These are phyloP conservation scores for Arabidopsis lyrata DNA, from an alignment of 441 rosid species.

Conservation along the genomic window DNA sequence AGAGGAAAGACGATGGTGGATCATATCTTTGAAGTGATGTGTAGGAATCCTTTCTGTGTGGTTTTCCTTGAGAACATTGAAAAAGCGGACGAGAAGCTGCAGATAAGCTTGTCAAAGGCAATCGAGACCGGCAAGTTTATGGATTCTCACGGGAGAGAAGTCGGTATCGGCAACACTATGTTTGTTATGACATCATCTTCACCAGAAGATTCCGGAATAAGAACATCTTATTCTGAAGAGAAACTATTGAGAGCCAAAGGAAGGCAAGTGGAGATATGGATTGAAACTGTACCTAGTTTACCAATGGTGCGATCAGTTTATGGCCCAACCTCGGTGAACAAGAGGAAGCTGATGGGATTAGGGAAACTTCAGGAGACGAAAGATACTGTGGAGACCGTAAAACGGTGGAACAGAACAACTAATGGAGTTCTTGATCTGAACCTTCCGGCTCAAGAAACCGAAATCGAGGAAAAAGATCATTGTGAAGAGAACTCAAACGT, in stretches of 20 bases:
- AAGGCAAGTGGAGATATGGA: constrained; percentile 54
- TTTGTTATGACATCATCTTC: constrained; percentile 62
- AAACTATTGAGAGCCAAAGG: constrained; percentile 57
- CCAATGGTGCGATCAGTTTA: constrained; percentile 24
- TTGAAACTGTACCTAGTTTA: constrained; percentile 48
- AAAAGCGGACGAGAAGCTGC: constrained; percentile 68
- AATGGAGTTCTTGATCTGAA: constrained; percentile 68
- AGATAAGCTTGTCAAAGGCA: constrained; percentile 62
- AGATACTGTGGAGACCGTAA: constrained; percentile 47
- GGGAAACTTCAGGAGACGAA: constrained; percentile 42
- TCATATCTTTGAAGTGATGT: constrained; percentile 67
- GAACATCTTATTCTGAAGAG: constrained; percentile 58
- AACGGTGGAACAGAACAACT: constrained; percentile 54
- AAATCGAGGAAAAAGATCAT: constrained; percentile 38
- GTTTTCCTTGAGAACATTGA: constrained; percentile 84
- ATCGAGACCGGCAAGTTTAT: constrained; percentile 64
- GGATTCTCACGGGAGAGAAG: constrained; percentile 79
- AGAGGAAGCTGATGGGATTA: constrained; percentile 59
- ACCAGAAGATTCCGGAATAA: constrained; percentile 27
- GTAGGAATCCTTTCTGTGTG: constrained; percentile 70
- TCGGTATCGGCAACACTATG: constrained; percentile 63
- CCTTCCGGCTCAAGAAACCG: constrained; percentile 74
- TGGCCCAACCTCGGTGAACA: constrained; percentile 44
- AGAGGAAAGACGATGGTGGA: constrained; percentile 84
- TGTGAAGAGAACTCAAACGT: constrained; percentile 49